These are phyloP conservation scores for Quercus parvula DNA, from an alignment of 306 rosid species.

Conservation along the genomic window DNA sequence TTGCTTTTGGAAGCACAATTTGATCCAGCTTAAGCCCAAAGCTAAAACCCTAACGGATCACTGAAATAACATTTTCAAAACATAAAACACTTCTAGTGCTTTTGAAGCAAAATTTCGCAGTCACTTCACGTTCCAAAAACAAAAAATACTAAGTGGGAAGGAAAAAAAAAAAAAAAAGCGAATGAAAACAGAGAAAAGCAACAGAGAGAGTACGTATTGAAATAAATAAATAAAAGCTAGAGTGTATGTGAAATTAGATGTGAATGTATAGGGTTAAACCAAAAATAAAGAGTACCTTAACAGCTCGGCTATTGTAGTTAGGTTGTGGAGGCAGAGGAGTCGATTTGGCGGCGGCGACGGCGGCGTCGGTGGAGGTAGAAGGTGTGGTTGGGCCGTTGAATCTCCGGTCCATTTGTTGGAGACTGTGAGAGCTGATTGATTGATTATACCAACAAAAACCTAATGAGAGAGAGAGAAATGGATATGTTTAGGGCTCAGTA, in stretches of 20 bases:
- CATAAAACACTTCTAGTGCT: neutral
- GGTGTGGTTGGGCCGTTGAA: conserved; percentile 48
- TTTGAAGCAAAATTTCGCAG: neutral
- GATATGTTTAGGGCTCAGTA: conserved; percentile 21
- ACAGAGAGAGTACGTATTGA: neutral
- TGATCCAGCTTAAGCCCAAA: neutral
- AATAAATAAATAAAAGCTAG: conserved; percentile 19
- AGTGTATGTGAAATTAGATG: conserved; percentile 36
- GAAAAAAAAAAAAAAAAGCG: neutral
- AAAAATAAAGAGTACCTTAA: conserved; percentile 48
- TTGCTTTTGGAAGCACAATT: neutral
- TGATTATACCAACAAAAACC: neutral
- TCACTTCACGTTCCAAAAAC: too few relatives aligned
- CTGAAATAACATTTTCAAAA: neutral
- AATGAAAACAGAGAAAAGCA: neutral
- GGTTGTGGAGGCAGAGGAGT: conserved; percentile 43
- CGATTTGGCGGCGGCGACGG: conserved; percentile 26
- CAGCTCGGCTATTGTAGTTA: conserved; percentile 58
- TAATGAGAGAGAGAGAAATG: neutral
- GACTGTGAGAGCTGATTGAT: conserved; percentile 3
- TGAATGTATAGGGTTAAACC: conserved; percentile 1
- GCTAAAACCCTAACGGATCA: too few relatives aligned
- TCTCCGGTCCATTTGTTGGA: conserved; percentile 52
- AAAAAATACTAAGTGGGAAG: too few relatives aligned
- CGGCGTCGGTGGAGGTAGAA: conserved; percentile 39